Conservation (phyloP, 345 rosid genomes). For the rapeseed (Brassica napus) region DNA sequence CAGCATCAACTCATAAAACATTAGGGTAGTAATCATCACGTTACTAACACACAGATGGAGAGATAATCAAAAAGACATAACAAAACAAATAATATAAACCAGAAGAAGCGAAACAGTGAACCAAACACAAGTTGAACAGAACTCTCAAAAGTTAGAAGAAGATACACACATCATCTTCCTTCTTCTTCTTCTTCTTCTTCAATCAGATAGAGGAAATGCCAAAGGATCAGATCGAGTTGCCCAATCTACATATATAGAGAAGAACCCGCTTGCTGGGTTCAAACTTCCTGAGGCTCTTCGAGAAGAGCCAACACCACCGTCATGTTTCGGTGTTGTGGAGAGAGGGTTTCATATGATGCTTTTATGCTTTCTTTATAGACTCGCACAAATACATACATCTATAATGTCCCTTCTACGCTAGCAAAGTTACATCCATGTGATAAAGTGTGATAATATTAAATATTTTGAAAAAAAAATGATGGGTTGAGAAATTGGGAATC, state of each 20-base stretch:
- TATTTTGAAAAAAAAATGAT: not conserved
- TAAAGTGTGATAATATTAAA: constrained; percentile 7
- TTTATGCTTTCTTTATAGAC: constrained; percentile 26
- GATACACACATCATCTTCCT: constrained; percentile 13
- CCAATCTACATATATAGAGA: constrained; percentile 13
- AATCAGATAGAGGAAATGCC: constrained; percentile 33
- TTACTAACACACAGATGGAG: constrained; percentile 9
- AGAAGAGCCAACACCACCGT: constrained; percentile 36
- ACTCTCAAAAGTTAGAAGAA: constrained; percentile 17
- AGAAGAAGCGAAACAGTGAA: constrained; percentile 20
- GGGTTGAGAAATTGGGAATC: constrained; percentile 28
- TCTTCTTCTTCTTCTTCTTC: constrained; percentile 19
- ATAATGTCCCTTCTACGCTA: constrained; percentile 1
- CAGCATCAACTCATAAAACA: constrained; percentile 8
- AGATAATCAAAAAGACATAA: constrained; percentile 20
- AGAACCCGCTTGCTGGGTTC: constrained; percentile 19
- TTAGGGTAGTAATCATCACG: constrained; percentile 2
- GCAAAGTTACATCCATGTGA: not conserved
- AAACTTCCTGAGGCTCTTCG: constrained; percentile 19
- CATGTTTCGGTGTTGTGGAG: constrained; percentile 33
- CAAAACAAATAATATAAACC: constrained; percentile 3
- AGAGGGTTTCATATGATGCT: constrained; percentile 23
- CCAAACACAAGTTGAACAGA: constrained; percentile 14
- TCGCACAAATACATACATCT: constrained; percentile 10
- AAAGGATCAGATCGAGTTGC: constrained; percentile 37